These are phyloP conservation scores for Pistacia integerrima DNA, from an alignment of 345 rosid genomes.

Conservation along the genomic window DNA sequence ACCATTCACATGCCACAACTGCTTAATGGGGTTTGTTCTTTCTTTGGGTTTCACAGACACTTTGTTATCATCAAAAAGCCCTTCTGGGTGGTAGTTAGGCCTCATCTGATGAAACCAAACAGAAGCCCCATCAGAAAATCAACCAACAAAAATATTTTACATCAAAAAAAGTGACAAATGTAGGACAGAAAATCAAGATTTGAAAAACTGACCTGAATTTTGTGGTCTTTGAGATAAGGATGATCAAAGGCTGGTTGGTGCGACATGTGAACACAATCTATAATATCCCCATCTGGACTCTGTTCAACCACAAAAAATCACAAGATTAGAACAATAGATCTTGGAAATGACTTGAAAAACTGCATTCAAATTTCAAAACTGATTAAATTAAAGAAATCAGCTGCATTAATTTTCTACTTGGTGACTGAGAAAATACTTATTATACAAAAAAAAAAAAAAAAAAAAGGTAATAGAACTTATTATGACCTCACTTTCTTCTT, in stretches of 20 bases:
- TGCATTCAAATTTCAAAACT: neutral
- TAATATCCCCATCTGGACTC: conserved; percentile 81
- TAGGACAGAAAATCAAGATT: neutral
- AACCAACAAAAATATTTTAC: neutral
- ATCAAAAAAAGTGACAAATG: neutral
- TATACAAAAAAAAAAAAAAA: neutral
- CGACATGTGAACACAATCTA: conserved; percentile 84
- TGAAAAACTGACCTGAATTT: conserved; percentile 67
- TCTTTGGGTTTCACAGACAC: conserved; percentile 47
- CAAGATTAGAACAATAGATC: neutral
- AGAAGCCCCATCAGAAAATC: conserved; percentile 12
- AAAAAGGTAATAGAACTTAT: conserved; percentile 9
- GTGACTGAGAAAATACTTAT: neutral
- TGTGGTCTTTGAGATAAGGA: conserved; percentile 92
- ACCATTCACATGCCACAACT: conserved; percentile 83
- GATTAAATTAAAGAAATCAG: neutral
- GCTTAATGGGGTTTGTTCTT: conserved; percentile 56
- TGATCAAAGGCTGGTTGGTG: conserved; percentile 98
- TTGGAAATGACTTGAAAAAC: neutral
- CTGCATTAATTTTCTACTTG: neutral
- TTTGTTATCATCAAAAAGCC: conserved; percentile 80
- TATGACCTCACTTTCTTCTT: conserved; percentile 16
- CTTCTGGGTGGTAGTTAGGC: conserved; percentile 87
- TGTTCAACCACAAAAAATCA: conserved; percentile 33
- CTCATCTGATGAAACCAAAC: conserved; percentile 52